Evolutionary conservation across 306 rosid species (phyloP).

Genomic region (Pterocarpus macrocarpus): DNA sequence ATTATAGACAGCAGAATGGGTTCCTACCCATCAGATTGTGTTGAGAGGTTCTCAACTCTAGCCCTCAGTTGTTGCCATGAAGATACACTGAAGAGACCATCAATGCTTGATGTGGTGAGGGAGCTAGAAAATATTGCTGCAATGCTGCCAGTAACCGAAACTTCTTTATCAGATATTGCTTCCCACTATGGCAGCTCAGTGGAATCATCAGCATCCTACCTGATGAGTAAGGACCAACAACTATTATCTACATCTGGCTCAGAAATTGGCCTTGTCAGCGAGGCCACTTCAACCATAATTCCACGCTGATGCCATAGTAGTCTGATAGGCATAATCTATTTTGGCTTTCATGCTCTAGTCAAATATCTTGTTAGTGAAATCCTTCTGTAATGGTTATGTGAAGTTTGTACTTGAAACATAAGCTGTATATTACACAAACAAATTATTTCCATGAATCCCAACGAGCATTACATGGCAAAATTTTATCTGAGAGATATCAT

Average conservation of each 20-base stretch:
- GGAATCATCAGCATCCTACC: slow-evolving; percentile 36
- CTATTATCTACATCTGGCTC: slow-evolving; percentile 39
- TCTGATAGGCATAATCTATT: too few species aligned
- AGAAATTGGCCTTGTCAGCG: slow-evolving; percentile 57
- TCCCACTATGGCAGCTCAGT: slow-evolving; percentile 33
- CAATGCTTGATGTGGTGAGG: slow-evolving; percentile 59
- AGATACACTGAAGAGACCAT: slow-evolving; percentile 52
- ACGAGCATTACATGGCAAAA: too few species aligned
- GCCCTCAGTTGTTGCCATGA: slow-evolving; percentile 64
- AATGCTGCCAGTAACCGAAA: slow-evolving; percentile 51
- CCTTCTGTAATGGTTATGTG: too few species aligned
- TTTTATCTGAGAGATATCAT: too few species aligned
- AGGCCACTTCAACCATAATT: slow-evolving; percentile 49
- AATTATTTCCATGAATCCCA: too few species aligned
- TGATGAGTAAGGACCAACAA: slow-evolving; percentile 29
- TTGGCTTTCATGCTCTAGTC: too few species aligned
- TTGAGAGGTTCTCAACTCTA: slow-evolving; percentile 52
- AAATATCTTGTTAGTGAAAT: too few species aligned
- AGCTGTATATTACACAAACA: too few species aligned
- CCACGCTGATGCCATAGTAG: slow-evolving; percentile 21
- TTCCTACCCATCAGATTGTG: slow-evolving; percentile 50
- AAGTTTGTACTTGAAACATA: too few species aligned
- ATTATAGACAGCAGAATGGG: slow-evolving; percentile 58
- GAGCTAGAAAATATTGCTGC: slow-evolving; percentile 59
- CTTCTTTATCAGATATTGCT: slow-evolving; percentile 36